Base-by-base conservation (phyloP, 1,284 basidiomycete species). In the Waitea zeae region DNA sequence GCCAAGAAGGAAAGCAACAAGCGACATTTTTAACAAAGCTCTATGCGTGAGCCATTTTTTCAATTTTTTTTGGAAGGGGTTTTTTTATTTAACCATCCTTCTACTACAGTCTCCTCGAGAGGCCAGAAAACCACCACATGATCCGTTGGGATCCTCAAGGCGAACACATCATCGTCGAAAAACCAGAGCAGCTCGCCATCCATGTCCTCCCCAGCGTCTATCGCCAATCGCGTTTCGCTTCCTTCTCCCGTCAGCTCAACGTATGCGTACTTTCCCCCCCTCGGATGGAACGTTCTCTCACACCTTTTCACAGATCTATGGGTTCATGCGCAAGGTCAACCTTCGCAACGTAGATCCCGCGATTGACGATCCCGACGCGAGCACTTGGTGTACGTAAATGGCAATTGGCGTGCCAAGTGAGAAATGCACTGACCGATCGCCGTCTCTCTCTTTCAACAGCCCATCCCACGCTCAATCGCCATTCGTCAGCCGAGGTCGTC, bases 251-350 rank as follows among this genome's bases (percentile, higher is more conserved):
- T 55, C 86, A 90, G 67, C 72, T 90, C 50, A 90, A 90, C 59
- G 86, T 89, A 49, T 47, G 22, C n/a, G 76, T 64, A 45, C 49
- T 49, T 46, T 46, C 47, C 49, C 50, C n/a, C n/a, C n/a, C n/a
- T n/a, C n/a, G n/a, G n/a, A n/a, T 47, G 53, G 44, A 46, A 41
- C 44, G 44, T 44, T 45, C 43, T 39, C 36, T 35, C 20, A 38
- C n/a, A n/a, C 9, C 29, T 9, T 15, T 6, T 30, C 14, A 7
- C 50, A 89, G 86, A 90, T 90, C 56, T 90, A 90, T 60, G 87
- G 86, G 43, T 90, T 87, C 63, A 89, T 89, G 82, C 82, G 86
- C 56, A 89, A 89, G 56, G 80, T 89, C 49, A 86, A 86, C 61
- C 66, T 89, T 43, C 76, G 84, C 49, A 87, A 88, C 56, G 79